Base-by-base conservation (phyloP, 768 basidiomycete genomes). In the Termitomyces sp. region DNA sequence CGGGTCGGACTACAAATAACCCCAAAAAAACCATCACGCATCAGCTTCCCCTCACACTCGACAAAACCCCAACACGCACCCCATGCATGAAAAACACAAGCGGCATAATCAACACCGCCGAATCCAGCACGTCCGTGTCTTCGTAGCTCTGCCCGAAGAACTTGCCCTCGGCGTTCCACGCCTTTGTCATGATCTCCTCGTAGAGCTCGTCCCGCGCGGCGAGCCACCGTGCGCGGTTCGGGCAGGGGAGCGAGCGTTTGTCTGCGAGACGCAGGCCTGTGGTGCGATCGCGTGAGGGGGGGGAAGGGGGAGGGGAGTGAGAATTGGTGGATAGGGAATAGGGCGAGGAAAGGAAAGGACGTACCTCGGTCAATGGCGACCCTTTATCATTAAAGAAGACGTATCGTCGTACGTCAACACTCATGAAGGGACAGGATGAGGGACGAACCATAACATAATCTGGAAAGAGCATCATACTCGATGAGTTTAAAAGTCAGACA, bases 61-160 rank as follows among this genome's bases (percentile, higher is more conserved):
- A n/a, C n/a, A n/a, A n/a, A 33, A 22, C 2, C 0, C 33, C n/a
- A 13, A 13, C 43, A 26, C 51, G 28, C 22, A 89, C 90, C 20
- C 85, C 84, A 41, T 88, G 86, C 68, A 87, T 87, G 76, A 97
- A 96, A 77, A 96, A 97, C 33, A 93, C 90, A 38, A 94, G 78
- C 1, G 94, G 94, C 90, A 93, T 94, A 65, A 95, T 93, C 46
- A 94, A 76, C 51, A 97, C 85, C 14, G 94, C 86, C 14, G 92
- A 89, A 68, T 98, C 96, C 22, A 98, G 70, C 10, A 90, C 79
- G 45, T 87, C 77, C 0, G 77, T 84, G 60, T 92, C 90, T 65
- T 98, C 96, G 70, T 94, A 99, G 66, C 88, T 88, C 73, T 99
- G 95, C 22, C 85, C 87, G 65, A 94, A 95, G 69, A 79, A 82